Evolutionary conservation across 1,284 basidiomycete species (phyloP).

Genomic region (Cryptococcus amylolentus): DNA sequence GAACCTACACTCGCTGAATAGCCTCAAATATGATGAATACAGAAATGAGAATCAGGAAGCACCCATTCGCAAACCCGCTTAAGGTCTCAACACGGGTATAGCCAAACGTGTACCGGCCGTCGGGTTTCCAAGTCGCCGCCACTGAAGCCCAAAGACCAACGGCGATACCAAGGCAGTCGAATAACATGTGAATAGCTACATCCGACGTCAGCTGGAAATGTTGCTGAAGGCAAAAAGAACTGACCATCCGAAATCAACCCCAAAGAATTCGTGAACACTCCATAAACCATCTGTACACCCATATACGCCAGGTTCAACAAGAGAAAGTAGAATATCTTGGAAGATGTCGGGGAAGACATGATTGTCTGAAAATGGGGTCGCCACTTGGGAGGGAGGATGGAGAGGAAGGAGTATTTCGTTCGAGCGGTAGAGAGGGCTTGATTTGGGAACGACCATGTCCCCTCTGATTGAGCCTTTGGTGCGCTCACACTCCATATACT

Average conservation of each 20-base stretch:
- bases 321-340: slow-evolving; percentile 96
- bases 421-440: slow-evolving; percentile 15
- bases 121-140: slow-evolving; percentile 96
- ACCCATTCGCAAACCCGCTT: slow-evolving; percentile 91
- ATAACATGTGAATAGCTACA: slow-evolving; percentile 97
- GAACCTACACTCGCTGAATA: slow-evolving; percentile 80
- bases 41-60: slow-evolving; percentile 93
- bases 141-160: slow-evolving; percentile 95
- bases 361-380: slow-evolving; percentile 81
- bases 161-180: slow-evolving; percentile 96
- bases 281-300: slow-evolving; percentile 91
- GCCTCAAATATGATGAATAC: slow-evolving; percentile 99
- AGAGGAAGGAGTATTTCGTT: slow-evolving; percentile 23
- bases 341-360: slow-evolving; percentile 81
- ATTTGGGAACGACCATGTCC: slow-evolving; percentile 14
- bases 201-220: slow-evolving; percentile 9
- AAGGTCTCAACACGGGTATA: slow-evolving; percentile 98
- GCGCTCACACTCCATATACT: slow-evolving; percentile 2
- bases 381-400: slow-evolving; percentile 34
- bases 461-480: background rate
- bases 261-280: slow-evolving; percentile 95
- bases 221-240: slow-evolving; percentile 27
- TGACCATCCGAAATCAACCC: slow-evolving; percentile 94
- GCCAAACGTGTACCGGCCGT: slow-evolving; percentile 92
- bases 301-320: slow-evolving; percentile 94